These are phyloP conservation scores for Grigorovia transvaalensis DNA, from an alignment of 805 yeast genomes.

Conservation along the genomic window DNA sequence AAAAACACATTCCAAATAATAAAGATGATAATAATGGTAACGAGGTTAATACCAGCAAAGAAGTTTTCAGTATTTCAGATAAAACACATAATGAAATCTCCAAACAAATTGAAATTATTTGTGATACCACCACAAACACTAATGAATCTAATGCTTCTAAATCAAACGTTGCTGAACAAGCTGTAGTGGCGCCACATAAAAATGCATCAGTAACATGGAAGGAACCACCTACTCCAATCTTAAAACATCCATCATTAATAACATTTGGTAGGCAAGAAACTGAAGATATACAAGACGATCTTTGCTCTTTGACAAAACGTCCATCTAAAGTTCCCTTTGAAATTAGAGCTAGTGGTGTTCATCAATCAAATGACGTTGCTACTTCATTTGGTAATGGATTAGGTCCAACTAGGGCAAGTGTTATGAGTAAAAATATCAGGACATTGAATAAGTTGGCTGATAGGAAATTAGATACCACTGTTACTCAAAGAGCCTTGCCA, in stretches of 20 bases:
- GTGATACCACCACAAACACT: background rate
- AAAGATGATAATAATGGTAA: background rate
- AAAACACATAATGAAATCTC: background rate
- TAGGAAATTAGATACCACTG: conserved; percentile 20
- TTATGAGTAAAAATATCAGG: conserved; percentile 23
- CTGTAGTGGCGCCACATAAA: conserved; percentile 32
- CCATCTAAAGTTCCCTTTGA: conserved; percentile 23
- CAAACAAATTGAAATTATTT: background rate
- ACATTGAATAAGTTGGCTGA: conserved; percentile 25
- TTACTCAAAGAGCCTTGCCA: background rate
- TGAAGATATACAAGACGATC: conserved; percentile 25
- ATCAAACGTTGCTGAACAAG: background rate
- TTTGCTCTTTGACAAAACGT: conserved; percentile 14
- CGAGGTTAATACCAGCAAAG: background rate
- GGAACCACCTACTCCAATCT: conserved; percentile 9
- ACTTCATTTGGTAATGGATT: conserved; percentile 28
- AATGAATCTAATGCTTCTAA: background rate
- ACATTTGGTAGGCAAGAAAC: conserved; percentile 22
- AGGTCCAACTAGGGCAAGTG: conserved; percentile 28
- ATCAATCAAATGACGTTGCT: conserved; percentile 29
- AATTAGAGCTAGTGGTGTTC: conserved; percentile 30
- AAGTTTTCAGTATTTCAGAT: background rate
- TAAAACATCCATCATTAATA: conserved; percentile 6
- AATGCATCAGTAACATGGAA: conserved; percentile 35
- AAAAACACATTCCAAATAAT: background rate